Evolutionary conservation across 1,284 basidiomycete species (phyloP), one percentile per base, ranked within the genome.

Genomic region (Leccinum angustisporum): DNA sequence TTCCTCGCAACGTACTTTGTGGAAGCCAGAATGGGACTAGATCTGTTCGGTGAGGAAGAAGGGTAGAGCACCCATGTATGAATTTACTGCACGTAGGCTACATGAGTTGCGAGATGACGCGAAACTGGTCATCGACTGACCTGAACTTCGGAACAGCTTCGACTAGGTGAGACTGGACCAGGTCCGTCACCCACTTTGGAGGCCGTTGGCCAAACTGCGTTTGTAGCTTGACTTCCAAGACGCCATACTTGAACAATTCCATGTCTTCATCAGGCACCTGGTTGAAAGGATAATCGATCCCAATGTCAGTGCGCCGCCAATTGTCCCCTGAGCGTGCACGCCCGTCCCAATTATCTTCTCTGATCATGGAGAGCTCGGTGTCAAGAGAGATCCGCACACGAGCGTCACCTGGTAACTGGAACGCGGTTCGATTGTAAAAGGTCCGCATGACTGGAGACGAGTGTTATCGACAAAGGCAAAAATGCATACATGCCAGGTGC

Each of bases 11-110:
- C 87, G 60, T 74, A 94, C 90, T 97, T 75, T 97, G 95, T 5
- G 95, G 95, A 4, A 98, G 86, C 97, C 97, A 99, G 83, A 98
- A 99, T 4, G 97, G 97, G 16, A 99, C 92, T n/a, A 99, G 85
- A 72, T 98, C 94, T 59, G 98, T 97, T 51, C 97, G 91, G 74
- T 95, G 88, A 38, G 96, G 94, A 8, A 99, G 78, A 0, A 98
- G 81, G 0, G 95, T 97, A 1, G 97, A 91, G 72, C 97, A 99
- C 30, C 97, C 97, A 73, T 98, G 97, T 66, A 98, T 97, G 75
- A 98, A 98, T 86, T 97, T 97, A 77, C 93, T 67, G 53, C 43
- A 52, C 38, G n/a, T 11, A 18, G 9, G 18, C 36, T 25, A 48
- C n/a, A 34, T 76, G 25, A 76, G 66, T 16, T 53, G 18, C 21